Percentiles rank a stretch among this genome's conserved stretches.
phyloP scores from a whole-genome alignment of 495 filamentous ascomycete genomes.

The Penicillium canescens region DNA sequence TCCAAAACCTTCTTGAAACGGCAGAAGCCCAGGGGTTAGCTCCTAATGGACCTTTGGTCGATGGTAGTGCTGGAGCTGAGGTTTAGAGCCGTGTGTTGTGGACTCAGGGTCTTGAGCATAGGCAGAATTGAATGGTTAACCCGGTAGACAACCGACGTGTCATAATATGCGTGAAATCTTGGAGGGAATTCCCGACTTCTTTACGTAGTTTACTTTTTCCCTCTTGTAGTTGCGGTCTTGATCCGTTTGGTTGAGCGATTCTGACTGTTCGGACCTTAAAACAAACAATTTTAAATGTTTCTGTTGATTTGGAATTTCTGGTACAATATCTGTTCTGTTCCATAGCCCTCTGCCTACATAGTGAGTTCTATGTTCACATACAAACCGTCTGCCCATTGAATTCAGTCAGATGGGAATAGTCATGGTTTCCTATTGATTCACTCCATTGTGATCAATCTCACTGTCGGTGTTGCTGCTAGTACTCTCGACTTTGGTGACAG shows the following conservation, averaged over 20 bases:
- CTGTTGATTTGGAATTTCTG: no score
- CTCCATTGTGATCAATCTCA: constrained; percentile 13
- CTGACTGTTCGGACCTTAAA: no score
- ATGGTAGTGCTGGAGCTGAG: neutral
- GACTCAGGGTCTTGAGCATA: no score
- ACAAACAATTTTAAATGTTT: no score
- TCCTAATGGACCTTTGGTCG: neutral
- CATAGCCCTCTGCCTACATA: neutral
- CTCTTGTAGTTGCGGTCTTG: no score
- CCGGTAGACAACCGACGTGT: no score
- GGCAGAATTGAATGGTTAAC: no score
- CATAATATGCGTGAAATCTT: neutral
- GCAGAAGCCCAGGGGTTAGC: constrained; percentile 10
- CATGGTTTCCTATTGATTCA: constrained; percentile 6
- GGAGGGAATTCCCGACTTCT: no score
- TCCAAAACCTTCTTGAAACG: constrained; percentile 45
- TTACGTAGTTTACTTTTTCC: no score
- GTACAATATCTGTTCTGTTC: no score
- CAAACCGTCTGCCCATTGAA: neutral
- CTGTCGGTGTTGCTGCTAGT: constrained; percentile 26
- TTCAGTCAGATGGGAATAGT: neutral
- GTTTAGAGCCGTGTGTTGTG: neutral
- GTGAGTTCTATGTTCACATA: neutral
- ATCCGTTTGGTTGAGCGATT: no score
- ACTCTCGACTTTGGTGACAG: constrained; percentile 26